Conservation (phyloP, 176 grass and related monocot species). For the Elaeis guineensis region DNA sequence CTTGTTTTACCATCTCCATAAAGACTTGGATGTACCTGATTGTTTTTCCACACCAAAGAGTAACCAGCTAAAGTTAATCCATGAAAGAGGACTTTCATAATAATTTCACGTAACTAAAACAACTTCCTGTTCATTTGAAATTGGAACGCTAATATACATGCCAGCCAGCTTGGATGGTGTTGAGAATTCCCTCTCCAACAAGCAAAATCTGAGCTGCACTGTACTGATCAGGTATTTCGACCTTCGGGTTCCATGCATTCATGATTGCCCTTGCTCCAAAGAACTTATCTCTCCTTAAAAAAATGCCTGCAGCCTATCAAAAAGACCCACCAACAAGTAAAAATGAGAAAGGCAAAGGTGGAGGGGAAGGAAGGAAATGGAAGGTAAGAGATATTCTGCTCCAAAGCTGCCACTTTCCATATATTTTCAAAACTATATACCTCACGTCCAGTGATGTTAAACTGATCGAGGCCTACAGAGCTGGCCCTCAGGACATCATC, state of each 20-base stretch:
- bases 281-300: conserved; percentile 78
- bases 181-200: conserved; percentile 61
- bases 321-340: not conserved
- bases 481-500: conserved; percentile 43
- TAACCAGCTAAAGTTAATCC: not conserved
- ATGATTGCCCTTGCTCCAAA: conserved; percentile 90
- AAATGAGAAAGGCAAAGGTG: no score
- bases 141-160: no score
- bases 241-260: conserved; percentile 89
- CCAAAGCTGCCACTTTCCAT: no score
- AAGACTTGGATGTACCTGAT: conserved; percentile 91
- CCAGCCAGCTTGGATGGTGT: no score
- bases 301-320: conserved; percentile 74
- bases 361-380: not conserved
- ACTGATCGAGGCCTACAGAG: conserved; percentile 9
- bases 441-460: no score
- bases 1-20: conserved; percentile 91
- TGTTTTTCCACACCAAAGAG: conserved; percentile 2
- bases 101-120: no score
- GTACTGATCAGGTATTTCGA: conserved; percentile 77
- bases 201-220: conserved; percentile 92
- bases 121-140: not conserved
- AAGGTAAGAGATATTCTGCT: not conserved
- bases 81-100: not conserved
- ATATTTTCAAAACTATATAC: no score